phyloP scores from a whole-genome alignment of 1,139 yeast species.

The Ogataea hybrid region DNA sequence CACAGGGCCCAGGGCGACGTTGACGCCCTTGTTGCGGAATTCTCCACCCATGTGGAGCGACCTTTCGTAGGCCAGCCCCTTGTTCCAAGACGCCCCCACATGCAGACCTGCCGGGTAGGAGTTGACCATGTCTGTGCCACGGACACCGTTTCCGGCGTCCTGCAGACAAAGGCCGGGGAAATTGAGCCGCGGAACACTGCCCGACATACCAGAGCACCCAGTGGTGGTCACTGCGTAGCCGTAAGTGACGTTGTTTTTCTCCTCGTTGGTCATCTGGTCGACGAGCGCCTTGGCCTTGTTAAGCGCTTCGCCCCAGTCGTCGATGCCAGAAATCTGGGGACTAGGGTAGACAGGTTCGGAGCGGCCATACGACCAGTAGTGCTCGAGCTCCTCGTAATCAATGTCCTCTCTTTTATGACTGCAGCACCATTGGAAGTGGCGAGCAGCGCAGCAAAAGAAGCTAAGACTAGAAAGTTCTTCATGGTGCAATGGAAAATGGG shows the following conservation, averaged over 20 bases:
- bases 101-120: constrained; percentile 61
- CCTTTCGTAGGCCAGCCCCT: constrained; percentile 47
- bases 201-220: constrained; percentile 65
- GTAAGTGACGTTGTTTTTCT: constrained; percentile 61
- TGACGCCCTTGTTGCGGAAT: constrained; percentile 55
- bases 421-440: constrained; percentile 2
- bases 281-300: constrained; percentile 52
- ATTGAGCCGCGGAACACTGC: constrained; percentile 54
- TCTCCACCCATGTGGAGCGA: constrained; percentile 61
- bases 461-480: constrained; percentile 1
- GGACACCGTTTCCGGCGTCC: constrained; percentile 65
- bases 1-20: constrained; percentile 59
- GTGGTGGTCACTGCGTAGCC: constrained; percentile 63
- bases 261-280: constrained; percentile 53
- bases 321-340: constrained; percentile 17
- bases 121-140: constrained; percentile 56
- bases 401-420: constrained; percentile 4
- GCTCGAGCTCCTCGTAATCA: constrained; percentile 10
- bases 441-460: constrained; percentile 1
- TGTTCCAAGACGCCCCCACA: constrained; percentile 58
- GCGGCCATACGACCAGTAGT: constrained; percentile 20
- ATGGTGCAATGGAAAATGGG: not conserved
- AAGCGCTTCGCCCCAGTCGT: constrained; percentile 44
- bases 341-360: constrained; percentile 21
- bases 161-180: constrained; percentile 60